phyloP scores from a whole-genome alignment of 169 alveolate genomes.

The Toxoplasma gondii region DNA sequence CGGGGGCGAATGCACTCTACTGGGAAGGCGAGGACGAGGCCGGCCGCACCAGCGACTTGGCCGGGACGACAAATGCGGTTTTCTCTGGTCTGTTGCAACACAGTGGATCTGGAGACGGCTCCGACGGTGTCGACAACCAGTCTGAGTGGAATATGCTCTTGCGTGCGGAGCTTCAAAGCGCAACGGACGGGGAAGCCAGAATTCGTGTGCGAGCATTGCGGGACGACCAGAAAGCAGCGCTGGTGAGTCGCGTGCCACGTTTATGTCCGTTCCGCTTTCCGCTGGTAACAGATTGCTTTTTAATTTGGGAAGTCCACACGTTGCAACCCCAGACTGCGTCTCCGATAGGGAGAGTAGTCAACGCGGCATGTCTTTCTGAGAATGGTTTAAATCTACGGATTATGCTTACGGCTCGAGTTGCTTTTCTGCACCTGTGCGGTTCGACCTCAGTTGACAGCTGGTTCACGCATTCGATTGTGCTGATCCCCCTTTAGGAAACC shows the following conservation, averaged over 20 bases:
- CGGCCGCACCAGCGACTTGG: not conserved
- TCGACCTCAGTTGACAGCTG: too few species aligned
- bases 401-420: too few species aligned
- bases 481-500: too few species aligned
- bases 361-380: too few species aligned
- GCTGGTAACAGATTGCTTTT: not conserved
- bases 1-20: not conserved
- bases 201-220: not conserved
- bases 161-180: not conserved
- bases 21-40: not conserved
- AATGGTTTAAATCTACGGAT: too few species aligned
- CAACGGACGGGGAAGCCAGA: not conserved
- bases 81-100: not conserved
- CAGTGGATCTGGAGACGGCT: not conserved
- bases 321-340: not conserved
- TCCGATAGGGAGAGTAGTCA: too few species aligned
- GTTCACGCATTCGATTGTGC: too few species aligned
- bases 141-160: not conserved
- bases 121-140: not conserved
- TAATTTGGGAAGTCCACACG: not conserved
- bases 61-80: not conserved
- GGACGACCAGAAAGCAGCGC: slow-evolving; percentile 22
- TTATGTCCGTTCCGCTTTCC: not conserved
- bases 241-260: not conserved
- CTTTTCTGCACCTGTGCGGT: too few species aligned